A percentile compares a stretch with the other conserved stretches of the same genome.
Conservation (phyloP, 2,329 filamentous ascomycete genomes). For the Trichoderma breve region DNA sequence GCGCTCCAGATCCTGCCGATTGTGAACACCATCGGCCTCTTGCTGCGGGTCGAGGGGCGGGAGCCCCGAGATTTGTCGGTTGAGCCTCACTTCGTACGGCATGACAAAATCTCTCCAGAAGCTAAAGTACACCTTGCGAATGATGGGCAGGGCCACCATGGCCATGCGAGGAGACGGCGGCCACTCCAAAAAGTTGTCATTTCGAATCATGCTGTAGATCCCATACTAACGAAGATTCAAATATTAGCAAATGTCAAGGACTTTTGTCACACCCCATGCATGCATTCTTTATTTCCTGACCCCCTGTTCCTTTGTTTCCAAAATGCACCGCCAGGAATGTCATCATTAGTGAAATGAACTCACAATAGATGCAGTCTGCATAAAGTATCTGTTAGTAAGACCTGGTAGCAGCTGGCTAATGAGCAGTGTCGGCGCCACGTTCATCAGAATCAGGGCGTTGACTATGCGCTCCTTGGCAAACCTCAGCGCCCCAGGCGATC, state of each 20-base stretch:
- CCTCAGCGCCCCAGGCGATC: slow-evolving; percentile 26
- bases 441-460: slow-evolving; percentile 40
- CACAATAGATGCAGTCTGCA: slow-evolving; percentile 45
- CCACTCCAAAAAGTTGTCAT: slow-evolving; percentile 49
- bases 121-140: slow-evolving; percentile 45
- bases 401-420: slow-evolving; percentile 45
- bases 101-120: slow-evolving; percentile 47
- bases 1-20: slow-evolving; percentile 22
- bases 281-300: not conserved
- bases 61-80: slow-evolving; percentile 45
- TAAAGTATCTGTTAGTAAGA: slow-evolving; percentile 41
- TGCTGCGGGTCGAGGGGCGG: slow-evolving; percentile 31
- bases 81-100: slow-evolving; percentile 48
- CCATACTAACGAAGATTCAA: slow-evolving; percentile 41
- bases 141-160: slow-evolving; percentile 49
- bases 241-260: slow-evolving; percentile 7
- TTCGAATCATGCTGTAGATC: slow-evolving; percentile 44
- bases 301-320: not conserved
- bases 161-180: slow-evolving; percentile 53
- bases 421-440: slow-evolving; percentile 47
- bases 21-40: slow-evolving; percentile 25
- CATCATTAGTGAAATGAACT: slow-evolving; percentile 21
- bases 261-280: not conserved
- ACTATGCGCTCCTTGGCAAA: slow-evolving; percentile 33
- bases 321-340: not conserved